Percentiles rank a stretch among this genome's conserved stretches.
phyloP scores from a whole-genome alignment of 352 stramenopile genomes.

The Pythium insidiosum region DNA sequence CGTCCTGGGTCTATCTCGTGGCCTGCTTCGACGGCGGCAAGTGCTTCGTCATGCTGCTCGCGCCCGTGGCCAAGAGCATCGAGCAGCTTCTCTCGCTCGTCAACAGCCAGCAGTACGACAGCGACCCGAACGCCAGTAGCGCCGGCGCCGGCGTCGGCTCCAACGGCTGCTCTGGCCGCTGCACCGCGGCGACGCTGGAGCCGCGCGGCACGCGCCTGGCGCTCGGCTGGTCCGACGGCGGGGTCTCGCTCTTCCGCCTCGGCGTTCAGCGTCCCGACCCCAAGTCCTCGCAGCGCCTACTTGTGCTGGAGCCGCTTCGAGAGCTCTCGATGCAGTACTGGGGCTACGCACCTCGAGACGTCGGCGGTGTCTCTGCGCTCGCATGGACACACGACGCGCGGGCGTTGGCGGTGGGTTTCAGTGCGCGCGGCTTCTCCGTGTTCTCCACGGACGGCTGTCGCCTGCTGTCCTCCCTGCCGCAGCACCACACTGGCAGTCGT shows the following conservation, averaged over 20 bases:
- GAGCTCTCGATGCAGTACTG: slow-evolving; percentile 54
- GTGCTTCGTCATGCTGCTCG: slow-evolving; percentile 75
- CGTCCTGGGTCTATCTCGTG: slow-evolving; percentile 54
- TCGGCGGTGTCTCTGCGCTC: slow-evolving; percentile 50
- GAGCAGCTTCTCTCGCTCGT: slow-evolving; percentile 70
- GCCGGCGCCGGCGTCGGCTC: slow-evolving; percentile 1
- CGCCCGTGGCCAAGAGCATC: slow-evolving; percentile 44
- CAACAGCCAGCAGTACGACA: slow-evolving; percentile 38
- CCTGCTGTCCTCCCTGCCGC: slow-evolving; percentile 75
- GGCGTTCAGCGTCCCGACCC: slow-evolving; percentile 15
- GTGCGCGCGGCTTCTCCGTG: slow-evolving; percentile 59
- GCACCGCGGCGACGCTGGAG: slow-evolving; percentile 40
- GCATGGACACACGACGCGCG: slow-evolving; percentile 59
- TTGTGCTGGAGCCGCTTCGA: slow-evolving; percentile 47
- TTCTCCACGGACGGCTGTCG: slow-evolving; percentile 77
- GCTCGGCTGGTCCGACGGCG: slow-evolving; percentile 67
- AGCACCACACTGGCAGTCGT: slow-evolving; percentile 33
- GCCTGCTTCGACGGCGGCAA: slow-evolving; percentile 70
- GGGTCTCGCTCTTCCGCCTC: slow-evolving; percentile 57
- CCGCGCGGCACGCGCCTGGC: slow-evolving; percentile 36
- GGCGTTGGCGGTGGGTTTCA: slow-evolving; percentile 62
- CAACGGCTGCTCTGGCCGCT: slow-evolving; percentile 24
- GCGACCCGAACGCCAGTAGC: background rate
- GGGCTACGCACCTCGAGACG: slow-evolving; percentile 47
- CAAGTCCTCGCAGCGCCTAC: background rate